phyloP scores from a whole-genome alignment of 106 monocot species.

The Dactylorhiza incarnata region DNA sequence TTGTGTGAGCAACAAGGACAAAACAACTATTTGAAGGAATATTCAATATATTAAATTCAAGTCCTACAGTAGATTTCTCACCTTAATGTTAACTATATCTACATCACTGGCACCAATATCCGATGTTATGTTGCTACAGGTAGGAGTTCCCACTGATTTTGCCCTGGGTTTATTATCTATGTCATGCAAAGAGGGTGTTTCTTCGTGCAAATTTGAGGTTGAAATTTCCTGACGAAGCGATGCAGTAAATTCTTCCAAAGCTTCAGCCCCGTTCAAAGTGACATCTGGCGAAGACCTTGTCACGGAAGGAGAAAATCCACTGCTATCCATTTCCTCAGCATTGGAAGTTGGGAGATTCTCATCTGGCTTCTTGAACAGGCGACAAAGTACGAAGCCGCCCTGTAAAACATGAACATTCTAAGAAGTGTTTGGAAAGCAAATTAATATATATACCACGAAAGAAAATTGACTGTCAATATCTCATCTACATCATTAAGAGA shows the following conservation, averaged over 20 bases:
- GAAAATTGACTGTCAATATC: background rate
- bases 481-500: background rate
- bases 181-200: background rate
- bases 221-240: conserved; percentile 12
- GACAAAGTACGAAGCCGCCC: conserved; percentile 63
- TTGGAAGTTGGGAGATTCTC: conserved; percentile 18
- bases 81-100: conserved; percentile 19
- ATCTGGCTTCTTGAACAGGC: conserved; percentile 51
- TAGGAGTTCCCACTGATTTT: conserved; percentile 21
- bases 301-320: conserved; percentile 23
- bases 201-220: background rate
- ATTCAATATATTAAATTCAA: background rate
- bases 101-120: conserved; percentile 7
- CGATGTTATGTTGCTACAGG: conserved; percentile 22
- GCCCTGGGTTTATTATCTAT: background rate
- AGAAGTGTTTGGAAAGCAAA: background rate
- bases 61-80: conserved; percentile 8
- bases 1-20: background rate
- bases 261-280: conserved; percentile 9
- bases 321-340: conserved; percentile 18
- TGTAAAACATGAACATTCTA: conserved; percentile 8
- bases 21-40: background rate
- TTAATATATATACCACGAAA: background rate
- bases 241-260: conserved; percentile 13
- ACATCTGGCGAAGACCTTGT: conserved; percentile 20